Conservation (phyloP, 2,329 filamentous ascomycete species). For the Trichoderma sp. region DNA sequence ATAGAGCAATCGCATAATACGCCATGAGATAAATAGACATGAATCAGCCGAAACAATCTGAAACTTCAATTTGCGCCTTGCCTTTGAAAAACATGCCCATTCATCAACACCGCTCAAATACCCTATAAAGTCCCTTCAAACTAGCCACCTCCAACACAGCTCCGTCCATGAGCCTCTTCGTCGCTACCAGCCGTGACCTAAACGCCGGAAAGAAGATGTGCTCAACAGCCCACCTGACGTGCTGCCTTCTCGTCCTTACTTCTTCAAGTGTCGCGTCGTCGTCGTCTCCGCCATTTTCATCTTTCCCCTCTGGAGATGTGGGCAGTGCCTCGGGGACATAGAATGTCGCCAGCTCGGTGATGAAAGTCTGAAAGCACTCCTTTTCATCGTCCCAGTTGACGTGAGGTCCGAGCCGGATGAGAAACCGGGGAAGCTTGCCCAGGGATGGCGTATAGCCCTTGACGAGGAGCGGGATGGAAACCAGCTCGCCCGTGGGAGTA, state of each 20-base stretch:
- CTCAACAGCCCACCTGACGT: slow-evolving; percentile 78
- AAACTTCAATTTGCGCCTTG: not conserved
- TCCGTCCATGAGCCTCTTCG: slow-evolving; percentile 72
- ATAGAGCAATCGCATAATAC: not conserved
- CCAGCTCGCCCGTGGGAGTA: slow-evolving; percentile 73
- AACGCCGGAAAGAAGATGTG: slow-evolving; percentile 89
- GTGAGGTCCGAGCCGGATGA: slow-evolving; percentile 84
- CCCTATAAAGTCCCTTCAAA: slow-evolving; percentile 87
- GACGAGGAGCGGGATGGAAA: slow-evolving; percentile 79
- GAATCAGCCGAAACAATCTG: slow-evolving; percentile 1
- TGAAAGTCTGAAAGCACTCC: slow-evolving; percentile 79
- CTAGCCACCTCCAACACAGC: slow-evolving; percentile 85
- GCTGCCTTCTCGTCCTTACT: slow-evolving; percentile 62
- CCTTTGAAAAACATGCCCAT: not conserved
- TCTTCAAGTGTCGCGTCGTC: slow-evolving; percentile 43
- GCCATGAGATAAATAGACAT: not conserved
- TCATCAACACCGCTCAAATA: slow-evolving; percentile 87
- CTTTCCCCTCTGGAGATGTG: slow-evolving; percentile 40
- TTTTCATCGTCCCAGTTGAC: slow-evolving; percentile 88
- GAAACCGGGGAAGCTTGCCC: slow-evolving; percentile 84
- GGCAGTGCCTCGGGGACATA: slow-evolving; percentile 89
- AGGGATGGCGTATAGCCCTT: slow-evolving; percentile 88
- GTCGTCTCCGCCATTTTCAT: not conserved
- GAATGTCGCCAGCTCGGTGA: slow-evolving; percentile 85
- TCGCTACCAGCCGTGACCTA: slow-evolving; percentile 80